Evolutionary conservation across 768 basidiomycete genomes (phyloP).

Genomic region (Boletus subparvulus): DNA sequence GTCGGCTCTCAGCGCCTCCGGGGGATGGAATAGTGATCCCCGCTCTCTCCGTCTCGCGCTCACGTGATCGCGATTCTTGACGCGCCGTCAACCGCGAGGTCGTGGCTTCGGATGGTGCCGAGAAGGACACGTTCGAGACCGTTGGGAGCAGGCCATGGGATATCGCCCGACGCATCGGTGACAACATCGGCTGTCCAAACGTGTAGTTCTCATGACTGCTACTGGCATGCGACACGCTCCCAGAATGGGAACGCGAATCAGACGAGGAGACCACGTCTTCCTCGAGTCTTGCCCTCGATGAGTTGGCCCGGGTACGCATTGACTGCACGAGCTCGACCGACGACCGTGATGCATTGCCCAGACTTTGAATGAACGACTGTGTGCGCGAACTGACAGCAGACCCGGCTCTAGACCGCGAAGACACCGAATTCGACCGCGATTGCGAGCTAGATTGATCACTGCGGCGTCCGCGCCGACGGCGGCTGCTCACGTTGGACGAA

Average conservation of each 20-base stretch:
- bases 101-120: slow-evolving; percentile 27
- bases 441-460: slow-evolving; percentile 40
- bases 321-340: slow-evolving; percentile 57
- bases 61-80: slow-evolving; percentile 13
- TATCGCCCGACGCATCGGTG: slow-evolving; percentile 21
- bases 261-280: slow-evolving; percentile 45
- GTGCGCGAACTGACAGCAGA: slow-evolving; percentile 61
- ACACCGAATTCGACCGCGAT: slow-evolving; percentile 28
- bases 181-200: slow-evolving; percentile 60
- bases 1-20: slow-evolving; percentile 40
- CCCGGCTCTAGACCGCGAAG: slow-evolving; percentile 44
- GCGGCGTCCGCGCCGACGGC: slow-evolving; percentile 32
- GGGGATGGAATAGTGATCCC: slow-evolving; percentile 27
- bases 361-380: slow-evolving; percentile 64
- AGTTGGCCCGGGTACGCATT: slow-evolving; percentile 56
- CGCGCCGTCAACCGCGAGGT: slow-evolving; percentile 25
- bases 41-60: slow-evolving; percentile 15
- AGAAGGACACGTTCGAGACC: slow-evolving; percentile 22
- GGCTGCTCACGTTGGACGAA: slow-evolving; percentile 38
- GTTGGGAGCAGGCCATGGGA: slow-evolving; percentile 18
- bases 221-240: slow-evolving; percentile 43
- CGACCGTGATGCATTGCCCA: slow-evolving; percentile 59
- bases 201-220: slow-evolving; percentile 69
- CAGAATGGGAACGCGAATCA: slow-evolving; percentile 38
- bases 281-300: slow-evolving; percentile 68